Evolutionary conservation across 306 rosid genomes (phyloP).

Genomic region (Crotalaria pallida): DNA sequence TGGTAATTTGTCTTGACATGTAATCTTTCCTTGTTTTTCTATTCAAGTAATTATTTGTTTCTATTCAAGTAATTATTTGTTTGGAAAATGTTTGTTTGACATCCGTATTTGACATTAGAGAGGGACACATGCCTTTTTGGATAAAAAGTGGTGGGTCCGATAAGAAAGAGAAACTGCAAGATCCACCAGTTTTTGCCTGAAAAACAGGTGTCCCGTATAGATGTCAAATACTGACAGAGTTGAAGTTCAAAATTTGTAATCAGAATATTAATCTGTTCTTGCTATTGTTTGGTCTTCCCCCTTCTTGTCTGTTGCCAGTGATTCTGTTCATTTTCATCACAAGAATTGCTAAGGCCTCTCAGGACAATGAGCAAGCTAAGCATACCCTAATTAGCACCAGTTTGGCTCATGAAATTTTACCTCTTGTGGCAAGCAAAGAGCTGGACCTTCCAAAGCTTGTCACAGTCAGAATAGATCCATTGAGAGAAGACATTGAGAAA

Average conservation of each 20-base stretch:
- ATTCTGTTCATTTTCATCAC: constrained; percentile 35
- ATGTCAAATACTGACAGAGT: no score
- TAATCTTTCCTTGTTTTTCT: not conserved
- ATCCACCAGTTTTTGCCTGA: no score
- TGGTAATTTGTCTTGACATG: constrained; percentile 32
- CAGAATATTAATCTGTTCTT: not conserved
- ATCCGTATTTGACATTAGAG: no score
- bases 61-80: not conserved
- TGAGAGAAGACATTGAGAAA: constrained; percentile 21
- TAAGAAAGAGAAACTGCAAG: no score
- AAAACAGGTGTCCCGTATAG: no score
- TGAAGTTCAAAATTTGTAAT: not conserved
- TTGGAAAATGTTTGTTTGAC: not conserved
- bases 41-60: not conserved
- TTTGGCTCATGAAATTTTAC: constrained; percentile 19
- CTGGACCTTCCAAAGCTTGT: constrained; percentile 26
- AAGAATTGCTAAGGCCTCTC: constrained; percentile 51
- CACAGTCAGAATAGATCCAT: constrained; percentile 23
- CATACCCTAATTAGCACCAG: constrained; percentile 24
- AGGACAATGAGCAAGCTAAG: constrained; percentile 47
- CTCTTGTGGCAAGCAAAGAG: constrained; percentile 2
- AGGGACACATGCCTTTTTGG: no score
- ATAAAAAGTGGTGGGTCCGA: no score
- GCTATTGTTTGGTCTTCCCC: not conserved
- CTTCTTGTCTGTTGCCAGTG: constrained; percentile 28